phyloP scores from a whole-genome alignment of 1,284 basidiomycete species.

The Ustilago cynodontis region DNA sequence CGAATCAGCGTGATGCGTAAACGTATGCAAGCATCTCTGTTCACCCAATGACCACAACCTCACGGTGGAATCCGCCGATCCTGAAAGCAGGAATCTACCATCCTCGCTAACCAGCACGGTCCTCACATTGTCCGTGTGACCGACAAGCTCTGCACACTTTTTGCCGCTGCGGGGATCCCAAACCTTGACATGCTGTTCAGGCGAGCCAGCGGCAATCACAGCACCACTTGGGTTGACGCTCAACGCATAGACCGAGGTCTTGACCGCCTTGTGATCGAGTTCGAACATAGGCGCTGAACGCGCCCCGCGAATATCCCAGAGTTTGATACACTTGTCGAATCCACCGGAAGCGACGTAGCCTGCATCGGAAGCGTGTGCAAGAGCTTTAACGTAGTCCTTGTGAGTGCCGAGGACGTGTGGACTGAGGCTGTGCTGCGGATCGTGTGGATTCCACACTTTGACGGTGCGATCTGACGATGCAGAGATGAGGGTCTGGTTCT shows the following conservation, averaged over 20 bases:
- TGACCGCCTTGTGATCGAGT: conserved; percentile 45
- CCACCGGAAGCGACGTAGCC: conserved; percentile 83
- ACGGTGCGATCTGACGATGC: conserved; percentile 96
- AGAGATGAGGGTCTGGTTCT: conserved; percentile 92
- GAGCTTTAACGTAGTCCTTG: conserved; percentile 89
- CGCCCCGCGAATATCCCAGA: conserved; percentile 77
- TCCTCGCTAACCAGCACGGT: conserved; percentile 89
- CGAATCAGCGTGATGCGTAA: conserved; percentile 92
- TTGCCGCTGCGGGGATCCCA: conserved; percentile 84
- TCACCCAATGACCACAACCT: conserved; percentile 92
- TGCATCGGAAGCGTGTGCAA: conserved; percentile 57
- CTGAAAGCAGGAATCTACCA: conserved; percentile 76
- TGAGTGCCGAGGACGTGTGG: conserved; percentile 84
- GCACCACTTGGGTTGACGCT: conserved; percentile 78
- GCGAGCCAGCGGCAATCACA: conserved; percentile 87
- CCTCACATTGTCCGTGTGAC: conserved; percentile 96
- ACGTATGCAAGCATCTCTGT: conserved; percentile 93
- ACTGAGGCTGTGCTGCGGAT: conserved; percentile 74
- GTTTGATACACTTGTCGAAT: conserved; percentile 90
- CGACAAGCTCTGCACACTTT: conserved; percentile 71
- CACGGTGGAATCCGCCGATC: conserved; percentile 75
- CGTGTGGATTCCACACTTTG: conserved; percentile 92
- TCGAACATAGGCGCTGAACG: conserved; percentile 62
- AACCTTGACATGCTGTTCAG: conserved; percentile 86
- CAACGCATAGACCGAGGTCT: conserved; percentile 69